Base-by-base conservation (phyloP, 1,284 basidiomycete species). In the Calocybe gambosa region DNA sequence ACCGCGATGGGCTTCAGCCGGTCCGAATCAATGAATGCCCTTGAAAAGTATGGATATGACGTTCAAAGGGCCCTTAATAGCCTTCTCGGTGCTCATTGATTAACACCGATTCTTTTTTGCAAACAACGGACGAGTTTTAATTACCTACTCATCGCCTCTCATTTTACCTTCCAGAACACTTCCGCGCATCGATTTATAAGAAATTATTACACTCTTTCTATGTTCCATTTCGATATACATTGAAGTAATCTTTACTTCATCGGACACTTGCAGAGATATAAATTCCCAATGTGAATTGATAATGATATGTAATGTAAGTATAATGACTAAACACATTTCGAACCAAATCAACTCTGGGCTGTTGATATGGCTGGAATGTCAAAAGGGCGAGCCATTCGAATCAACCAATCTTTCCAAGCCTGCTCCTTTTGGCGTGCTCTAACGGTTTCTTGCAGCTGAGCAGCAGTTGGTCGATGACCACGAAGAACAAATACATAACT, bases 1-100 rank as follows among this genome's bases (percentile, higher is more conserved):
- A 78, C 77, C 40, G 75, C 73, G 23, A 92, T 93, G 89, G 89
- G 90, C 31, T 93, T 93, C 70, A 82, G 75, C 55, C 78, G 89
- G 40, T 64, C 70, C n/a, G 82, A 90, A 61, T 85, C 86, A 0
- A 75, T 93, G 5, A 71, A 70, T 20, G 87, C 89, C 15, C 70
- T 93, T 12, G 89, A 93, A 63, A 75, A 73, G 50, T 70, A 83
- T 58, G 80, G 78, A 48, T 90, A 90, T 58, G 82, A 90, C 59
- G 71, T 91, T 29, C 79, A 74, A 58, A 75, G 72, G 53, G 86
- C 89, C 19, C 66, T 89, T 44, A 88, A 90, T 62, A 81, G 74
- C 55, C 63, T 90, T 47, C 66, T 90, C 45, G 75, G 74, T 21
- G 49, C 55, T 39, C 57, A 51, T 28, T 59, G 51, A 46, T 43